Percentiles rank a stretch among this genome's conserved stretches.
These are phyloP conservation scores for Penicillium desertorum DNA, from an alignment of 495 filamentous ascomycete genomes.

Conservation along the genomic window DNA sequence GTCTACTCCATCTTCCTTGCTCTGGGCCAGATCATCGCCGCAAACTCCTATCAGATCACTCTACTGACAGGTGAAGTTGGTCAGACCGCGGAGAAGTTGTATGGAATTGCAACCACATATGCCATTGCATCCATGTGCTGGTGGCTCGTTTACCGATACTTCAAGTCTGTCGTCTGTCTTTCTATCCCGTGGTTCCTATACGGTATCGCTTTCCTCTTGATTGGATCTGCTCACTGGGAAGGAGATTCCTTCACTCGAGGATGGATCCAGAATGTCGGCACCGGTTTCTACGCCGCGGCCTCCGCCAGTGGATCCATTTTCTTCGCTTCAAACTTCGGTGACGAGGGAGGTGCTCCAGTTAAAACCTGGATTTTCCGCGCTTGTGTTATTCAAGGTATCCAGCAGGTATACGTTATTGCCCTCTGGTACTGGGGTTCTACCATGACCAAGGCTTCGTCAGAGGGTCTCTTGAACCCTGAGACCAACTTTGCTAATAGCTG, in stretches of 20 bases:
- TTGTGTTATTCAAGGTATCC: conserved; percentile 50
- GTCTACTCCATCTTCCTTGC: conserved; percentile 68
- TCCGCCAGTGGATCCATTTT: conserved; percentile 52
- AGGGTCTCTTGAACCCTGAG: conserved; percentile 34
- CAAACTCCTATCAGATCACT: conserved; percentile 72
- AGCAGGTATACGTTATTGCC: conserved; percentile 49
- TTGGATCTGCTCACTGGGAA: conserved; percentile 61
- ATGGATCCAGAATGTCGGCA: conserved; percentile 51
- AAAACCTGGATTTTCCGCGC: conserved; percentile 52
- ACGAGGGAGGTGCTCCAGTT: conserved; percentile 49
- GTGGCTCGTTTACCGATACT: conserved; percentile 63
- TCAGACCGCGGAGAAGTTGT: conserved; percentile 62
- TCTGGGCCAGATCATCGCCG: conserved; percentile 66
- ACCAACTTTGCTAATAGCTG: conserved; percentile 40
- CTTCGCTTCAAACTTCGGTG: conserved; percentile 53
- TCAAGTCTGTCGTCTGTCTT: conserved; percentile 61
- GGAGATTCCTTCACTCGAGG: conserved; percentile 40
- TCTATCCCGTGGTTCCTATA: conserved; percentile 63
- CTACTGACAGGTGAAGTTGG: conserved; percentile 64
- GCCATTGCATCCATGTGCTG: conserved; percentile 59
- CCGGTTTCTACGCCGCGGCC: conserved; percentile 46
- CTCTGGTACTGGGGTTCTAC: conserved; percentile 53
- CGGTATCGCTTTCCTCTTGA: conserved; percentile 62
- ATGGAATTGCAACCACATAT: conserved; percentile 67
- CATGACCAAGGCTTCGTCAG: conserved; percentile 34